Evolutionary conservation across 1,284 basidiomycete genomes (phyloP), one percentile per base, ranked within the genome.

Genomic region (Ustilago loliicola): DNA sequence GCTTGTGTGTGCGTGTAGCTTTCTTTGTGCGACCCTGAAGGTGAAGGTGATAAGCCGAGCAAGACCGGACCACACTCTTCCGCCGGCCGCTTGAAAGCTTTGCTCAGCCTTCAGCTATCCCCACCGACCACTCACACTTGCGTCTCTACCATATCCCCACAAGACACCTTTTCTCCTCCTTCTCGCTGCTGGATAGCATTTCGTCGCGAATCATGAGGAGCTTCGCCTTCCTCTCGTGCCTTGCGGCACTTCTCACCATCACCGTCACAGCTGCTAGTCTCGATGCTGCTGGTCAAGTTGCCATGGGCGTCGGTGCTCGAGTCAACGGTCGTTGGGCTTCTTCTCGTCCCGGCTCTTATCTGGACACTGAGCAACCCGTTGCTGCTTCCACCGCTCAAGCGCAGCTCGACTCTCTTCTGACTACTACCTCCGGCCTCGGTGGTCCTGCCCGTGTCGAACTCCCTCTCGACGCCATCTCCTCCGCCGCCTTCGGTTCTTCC

Each of bases 361-460:
- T 69, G 21, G 64, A 75, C 38, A 75, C 52, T 53, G 52, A 40
- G n/a, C 15, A 50, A 36, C 30, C 32, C 23, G 17, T 45, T 27
- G 36, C 51, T 23, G 47, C 50, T 7, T 61, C 61, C 11, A 58
- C 40, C 10, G 69, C 61, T 50, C 62, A 69, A 32, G 56, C 50
- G 11, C 63, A 77, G 62, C 48, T 66, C 45, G 66, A 73, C 32
- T 21, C 60, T 30, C 52, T 67, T 1, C 61, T 72, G 1, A 32
- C 63, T 9, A 27, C 60, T 7, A 30, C 59, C 23, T 68, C 69
- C 0, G 77, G 68, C 1, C 30, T 70, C 29, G 66, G 72, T 45
- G 73, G 69, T 13, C 66, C 74, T 30, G 55, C 64, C 15, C 78
- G 70, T 4, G 58, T 80, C 51, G 77, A 80, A 59, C 61, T 80